Evolutionary conservation across 441 rosid species (phyloP), one percentile per base, ranked within the genome.

Genomic region (Oxalis stricta): DNA sequence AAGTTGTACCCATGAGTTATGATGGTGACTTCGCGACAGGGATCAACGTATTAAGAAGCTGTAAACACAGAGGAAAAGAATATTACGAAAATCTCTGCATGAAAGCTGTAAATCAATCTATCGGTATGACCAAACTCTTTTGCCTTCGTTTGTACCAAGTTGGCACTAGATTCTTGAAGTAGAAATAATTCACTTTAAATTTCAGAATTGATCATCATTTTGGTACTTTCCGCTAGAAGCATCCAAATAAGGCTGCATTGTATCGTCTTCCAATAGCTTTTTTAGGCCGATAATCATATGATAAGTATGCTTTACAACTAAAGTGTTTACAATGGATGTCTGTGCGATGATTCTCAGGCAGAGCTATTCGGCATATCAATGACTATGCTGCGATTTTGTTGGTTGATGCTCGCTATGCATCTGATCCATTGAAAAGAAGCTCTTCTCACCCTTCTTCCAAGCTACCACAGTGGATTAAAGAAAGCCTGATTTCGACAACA

Each of bases 61-160:
- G 98, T 75, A 71, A 55, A 57, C 63, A 53, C 62, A 70, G 92
- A 69, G 96, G 96, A 44, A 74, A 70, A 53, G 93, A 83, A 14
- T 89, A 89, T 63, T 89, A 89, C 46, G 96, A 83, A 68, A 89
- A 85, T 56, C 77, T 85, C 51, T 89, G 96, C 82, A 82, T 85
- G 89, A 89, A 89, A 72, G 89, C 98, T 18, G 94, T 89, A 39
- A 89, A 89, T 60, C 94, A 89, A 73, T 85, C 96, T 13, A 76
- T 89, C 2, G 98, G 98, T 85, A 58, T 59, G 84, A 66, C 30
- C 59, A 44, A 31, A 18, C 16, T 35, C 32, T 37, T 23, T 15
- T n/a, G n/a, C n/a, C n/a, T n/a, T n/a, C n/a, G n/a, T n/a, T n/a
- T n/a, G n/a, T n/a, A n/a, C n/a, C n/a, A n/a, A n/a, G n/a, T n/a